Evolutionary conservation across 345 rosid species (phyloP).

Genomic region (Citrus sinensis): DVS_A1.0 CM039163.1:46884001-46884500

Average conservation of each 20-base stretch:
- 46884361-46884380: constrained; percentile 77
- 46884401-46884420: constrained; percentile 46
- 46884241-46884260: constrained; percentile 58
- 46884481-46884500: constrained; percentile 31
- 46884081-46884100: constrained; percentile 71
- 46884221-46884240: constrained; percentile 78
- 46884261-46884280: constrained; percentile 70
- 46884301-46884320: constrained; percentile 90
- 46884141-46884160: constrained; percentile 82
- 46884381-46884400: constrained; percentile 88
- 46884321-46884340: constrained; percentile 70
- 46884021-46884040: neutral
- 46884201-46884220: constrained; percentile 77
- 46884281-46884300: constrained; percentile 52
- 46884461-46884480: constrained; percentile 63
- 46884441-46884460: constrained; percentile 90
- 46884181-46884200: constrained; percentile 87
- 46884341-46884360: constrained; percentile 64
- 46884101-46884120: constrained; percentile 58
- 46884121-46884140: constrained; percentile 56
- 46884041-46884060: neutral
- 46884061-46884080: neutral
- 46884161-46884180: constrained; percentile 83
- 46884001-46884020: neutral
- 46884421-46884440: constrained; percentile 86